Base-by-base conservation (phyloP, 768 basidiomycete species). In the Ramaria sp. region DNA sequence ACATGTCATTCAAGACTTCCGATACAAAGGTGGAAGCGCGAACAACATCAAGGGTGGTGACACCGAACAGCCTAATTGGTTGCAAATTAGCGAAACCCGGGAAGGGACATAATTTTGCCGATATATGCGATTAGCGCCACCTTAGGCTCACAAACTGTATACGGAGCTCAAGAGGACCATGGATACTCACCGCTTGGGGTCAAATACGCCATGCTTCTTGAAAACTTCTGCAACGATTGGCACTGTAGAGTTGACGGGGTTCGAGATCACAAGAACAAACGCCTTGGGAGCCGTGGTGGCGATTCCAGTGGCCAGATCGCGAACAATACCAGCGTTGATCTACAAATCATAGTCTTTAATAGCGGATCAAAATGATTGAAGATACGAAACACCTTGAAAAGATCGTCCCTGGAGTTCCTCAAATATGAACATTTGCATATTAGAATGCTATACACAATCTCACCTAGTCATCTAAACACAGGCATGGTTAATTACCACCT, bases 171-270 rank as follows among this genome's bases (percentile, higher is more conserved):
- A 51, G 2, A 20, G 13, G 50, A 11, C 15, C 2, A 22, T 46
- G 33, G 24, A 52, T 52, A 63, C 74, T 41, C 68, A 92, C 94
- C 82, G 81, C 77, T 88, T 96, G 61, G 92, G 88, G 70, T 99
- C 83, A 68, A 87, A 98, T 30, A 91, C 87, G 46, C 84, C 85
- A 62, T 86, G 80, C 71, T 91, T 86, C 82, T 95, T 99, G 76
- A 94, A 82, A 38, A 95, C 86, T 71, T 98, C 95, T 15, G 83
- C 91, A 47, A 92, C 91, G 66, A 99, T 91, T 49, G 96, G 96
- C 39, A 98, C 95, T 39, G 96, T 97, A 43, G 95, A 97, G 81
- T 99, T 98, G 68, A 99, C 95, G 33, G 96, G 96, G 78, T 99
- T 99, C 64, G 96, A 95, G 71, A 99, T 98, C 63, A 99, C 93